Evolutionary conservation across 2,329 filamentous ascomycete species (phyloP).

Genomic region (Ambrosiella cleistominuta): DNA sequence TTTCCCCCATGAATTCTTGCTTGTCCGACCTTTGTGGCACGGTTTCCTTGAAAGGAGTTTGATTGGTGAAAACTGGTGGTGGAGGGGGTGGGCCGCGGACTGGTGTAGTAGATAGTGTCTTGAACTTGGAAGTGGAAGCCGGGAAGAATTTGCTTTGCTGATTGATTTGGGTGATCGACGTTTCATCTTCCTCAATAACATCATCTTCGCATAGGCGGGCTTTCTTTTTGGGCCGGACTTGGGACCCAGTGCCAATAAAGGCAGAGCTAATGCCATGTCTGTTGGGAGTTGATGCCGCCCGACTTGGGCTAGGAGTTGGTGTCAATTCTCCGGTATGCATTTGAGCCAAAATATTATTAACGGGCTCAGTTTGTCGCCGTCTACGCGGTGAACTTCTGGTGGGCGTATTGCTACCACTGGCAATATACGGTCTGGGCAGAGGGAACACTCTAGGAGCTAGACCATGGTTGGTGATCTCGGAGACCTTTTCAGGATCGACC

Average conservation of each 20-base stretch:
- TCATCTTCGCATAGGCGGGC: conserved; percentile 32
- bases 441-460: conserved; percentile 39
- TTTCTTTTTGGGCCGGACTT: conserved; percentile 35
- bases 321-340: conserved; percentile 8
- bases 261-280: conserved; percentile 16
- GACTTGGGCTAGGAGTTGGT: conserved; percentile 11
- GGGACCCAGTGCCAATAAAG: conserved; percentile 5
- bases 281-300: conserved; percentile 12
- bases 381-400: conserved; percentile 21
- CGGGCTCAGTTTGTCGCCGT: conserved; percentile 35
- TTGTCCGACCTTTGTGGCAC: not conserved
- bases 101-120: not conserved
- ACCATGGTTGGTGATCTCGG: conserved; percentile 31
- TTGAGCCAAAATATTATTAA: conserved; percentile 26
- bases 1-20: no score
- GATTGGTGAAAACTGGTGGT: not conserved
- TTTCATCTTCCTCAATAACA: conserved; percentile 17
- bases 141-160: conserved; percentile 39
- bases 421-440: conserved; percentile 38
- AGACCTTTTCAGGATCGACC: conserved; percentile 30
- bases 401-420: conserved; percentile 19
- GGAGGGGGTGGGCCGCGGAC: not conserved
- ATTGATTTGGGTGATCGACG: conserved; percentile 16
- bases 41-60: not conserved
- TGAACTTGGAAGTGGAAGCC: conserved; percentile 14